These are phyloP conservation scores for Trichoderma sp. DNA, from an alignment of 2,329 filamentous ascomycete genomes.

Conservation along the genomic window DNA sequence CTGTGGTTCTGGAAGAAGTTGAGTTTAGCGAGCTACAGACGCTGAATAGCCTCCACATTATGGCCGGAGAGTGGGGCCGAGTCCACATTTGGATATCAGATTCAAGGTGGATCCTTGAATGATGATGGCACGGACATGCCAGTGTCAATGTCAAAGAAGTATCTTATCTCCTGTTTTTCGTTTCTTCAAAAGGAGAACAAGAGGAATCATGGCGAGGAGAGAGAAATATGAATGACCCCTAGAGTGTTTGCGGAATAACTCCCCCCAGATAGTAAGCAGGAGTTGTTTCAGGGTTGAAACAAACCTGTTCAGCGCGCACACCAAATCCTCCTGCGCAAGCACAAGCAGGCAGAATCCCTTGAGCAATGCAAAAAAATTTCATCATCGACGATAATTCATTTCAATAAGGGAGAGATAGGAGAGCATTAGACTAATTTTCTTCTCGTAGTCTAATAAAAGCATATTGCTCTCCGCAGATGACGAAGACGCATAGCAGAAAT, in stretches of 20 bases:
- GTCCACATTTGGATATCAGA: neutral
- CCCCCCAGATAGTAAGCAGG: constrained; percentile 12
- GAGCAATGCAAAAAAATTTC: neutral
- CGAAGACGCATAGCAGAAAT: constrained; percentile 19
- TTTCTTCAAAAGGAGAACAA: neutral
- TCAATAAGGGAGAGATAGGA: neutral
- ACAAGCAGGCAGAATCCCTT: neutral
- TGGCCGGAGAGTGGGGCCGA: constrained; percentile 23
- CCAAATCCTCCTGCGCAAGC: neutral
- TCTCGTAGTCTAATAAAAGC: neutral
- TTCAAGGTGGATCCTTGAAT: constrained; percentile 11
- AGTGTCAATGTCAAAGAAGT: neutral
- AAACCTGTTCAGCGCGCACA: neutral
- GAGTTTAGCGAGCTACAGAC: constrained; percentile 1
- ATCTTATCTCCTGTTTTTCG: neutral
- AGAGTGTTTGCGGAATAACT: neutral
- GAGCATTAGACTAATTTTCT: neutral
- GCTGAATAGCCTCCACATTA: constrained; percentile 4
- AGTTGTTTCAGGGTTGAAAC: constrained; percentile 20
- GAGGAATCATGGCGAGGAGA: neutral
- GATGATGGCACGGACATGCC: neutral
- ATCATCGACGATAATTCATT: neutral
- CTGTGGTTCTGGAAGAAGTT: neutral
- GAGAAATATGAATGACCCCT: neutral
- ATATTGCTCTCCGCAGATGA: neutral